phyloP scores from a whole-genome alignment of 768 basidiomycete genomes.

The Termitomyces sp. region DNA sequence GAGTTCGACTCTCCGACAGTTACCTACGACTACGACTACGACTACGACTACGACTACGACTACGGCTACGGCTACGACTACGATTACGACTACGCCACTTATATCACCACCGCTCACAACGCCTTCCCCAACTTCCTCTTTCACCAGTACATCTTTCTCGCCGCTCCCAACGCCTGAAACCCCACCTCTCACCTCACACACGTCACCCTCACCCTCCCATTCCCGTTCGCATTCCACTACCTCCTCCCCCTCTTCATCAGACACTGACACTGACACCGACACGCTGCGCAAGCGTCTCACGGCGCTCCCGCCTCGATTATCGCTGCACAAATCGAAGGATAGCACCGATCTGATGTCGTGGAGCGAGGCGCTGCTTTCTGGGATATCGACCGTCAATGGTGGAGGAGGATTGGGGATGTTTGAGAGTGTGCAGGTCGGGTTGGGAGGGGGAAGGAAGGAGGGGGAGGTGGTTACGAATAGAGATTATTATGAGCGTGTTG shows the following conservation, averaged over 20 bases:
- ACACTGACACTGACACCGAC: constrained; percentile 3
- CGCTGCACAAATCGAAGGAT: constrained; percentile 41
- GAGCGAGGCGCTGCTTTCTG: constrained; percentile 50
- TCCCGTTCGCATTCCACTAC: neutral
- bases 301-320: constrained; percentile 46
- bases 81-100: no score
- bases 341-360: constrained; percentile 43
- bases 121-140: neutral
- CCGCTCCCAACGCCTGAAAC: no score
- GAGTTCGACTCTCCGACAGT: neutral
- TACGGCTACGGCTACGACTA: no score
- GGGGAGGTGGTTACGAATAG: neutral
- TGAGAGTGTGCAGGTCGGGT: constrained; percentile 7
- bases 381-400: constrained; percentile 26
- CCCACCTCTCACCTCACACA: neutral
- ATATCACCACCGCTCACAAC: no score
- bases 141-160: neutral
- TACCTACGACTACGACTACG: no score
- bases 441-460: neutral
- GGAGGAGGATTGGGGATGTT: neutral
- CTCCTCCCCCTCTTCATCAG: neutral
- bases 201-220: neutral
- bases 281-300: constrained; percentile 19
- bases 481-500: neutral
- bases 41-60: no score